Percentiles rank a stretch among this genome's conserved stretches.
Conservation (phyloP, 2,329 filamentous ascomycete species). For the Blastomyces emzantsi region DNA sequence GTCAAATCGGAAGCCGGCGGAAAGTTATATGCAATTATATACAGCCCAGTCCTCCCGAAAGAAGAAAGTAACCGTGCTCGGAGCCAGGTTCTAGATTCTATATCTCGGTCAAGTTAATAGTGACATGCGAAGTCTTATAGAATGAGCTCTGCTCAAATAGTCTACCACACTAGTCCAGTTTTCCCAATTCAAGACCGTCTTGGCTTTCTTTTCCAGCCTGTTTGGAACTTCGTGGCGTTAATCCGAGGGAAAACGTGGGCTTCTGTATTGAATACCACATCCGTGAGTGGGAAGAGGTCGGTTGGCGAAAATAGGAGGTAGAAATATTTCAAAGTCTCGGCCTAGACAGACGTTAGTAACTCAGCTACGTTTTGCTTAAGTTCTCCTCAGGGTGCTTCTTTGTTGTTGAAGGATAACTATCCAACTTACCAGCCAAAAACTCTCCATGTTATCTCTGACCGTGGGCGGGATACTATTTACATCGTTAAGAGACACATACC, state of each 20-base stretch:
- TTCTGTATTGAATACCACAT: slow-evolving; percentile 92
- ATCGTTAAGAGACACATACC: slow-evolving; percentile 73
- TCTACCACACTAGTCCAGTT: not conserved
- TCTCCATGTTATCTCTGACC: slow-evolving; percentile 88
- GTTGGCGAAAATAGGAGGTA: slow-evolving; percentile 85
- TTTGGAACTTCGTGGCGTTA: slow-evolving; percentile 45
- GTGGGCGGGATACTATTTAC: slow-evolving; percentile 62
- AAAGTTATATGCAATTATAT: too few relatives aligned
- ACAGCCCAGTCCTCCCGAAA: too few relatives aligned
- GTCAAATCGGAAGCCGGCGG: too few relatives aligned
- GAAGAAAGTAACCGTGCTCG: too few relatives aligned
- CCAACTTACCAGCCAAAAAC: slow-evolving; percentile 69
- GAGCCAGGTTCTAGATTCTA: too few relatives aligned
- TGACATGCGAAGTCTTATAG: not conserved
- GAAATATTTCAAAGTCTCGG: slow-evolving; percentile 96
- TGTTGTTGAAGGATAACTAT: not conserved
- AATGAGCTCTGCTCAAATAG: too few relatives aligned
- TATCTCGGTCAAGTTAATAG: not conserved
- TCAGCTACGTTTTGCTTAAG: not conserved
- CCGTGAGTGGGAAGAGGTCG: slow-evolving; percentile 72
- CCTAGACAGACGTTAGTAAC: slow-evolving; percentile 26
- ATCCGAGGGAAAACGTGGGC: slow-evolving; percentile 86
- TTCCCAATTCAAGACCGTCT: not conserved
- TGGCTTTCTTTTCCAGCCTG: slow-evolving; percentile 31
- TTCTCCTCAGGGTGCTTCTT: not conserved